A percentile compares a stretch with the other conserved stretches of the same genome.
Evolutionary conservation across 305 asterid genomes (phyloP).

Genomic region (Fraxinus ornus): DNA sequence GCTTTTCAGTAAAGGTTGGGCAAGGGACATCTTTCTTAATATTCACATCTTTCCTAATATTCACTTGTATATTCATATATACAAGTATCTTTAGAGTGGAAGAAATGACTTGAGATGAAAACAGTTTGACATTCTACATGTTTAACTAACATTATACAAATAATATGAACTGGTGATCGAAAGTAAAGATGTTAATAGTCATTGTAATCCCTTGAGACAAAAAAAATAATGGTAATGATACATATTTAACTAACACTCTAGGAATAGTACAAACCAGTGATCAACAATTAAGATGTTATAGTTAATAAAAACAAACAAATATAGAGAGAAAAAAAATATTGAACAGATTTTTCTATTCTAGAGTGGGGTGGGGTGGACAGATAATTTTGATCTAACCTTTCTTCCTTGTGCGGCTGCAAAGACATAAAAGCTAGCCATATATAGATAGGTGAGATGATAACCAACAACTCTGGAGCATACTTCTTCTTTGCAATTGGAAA

Average conservation of each 20-base stretch:
- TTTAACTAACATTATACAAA: not conserved
- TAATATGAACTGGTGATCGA: slow-evolving; percentile 6
- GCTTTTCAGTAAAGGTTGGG: not conserved
- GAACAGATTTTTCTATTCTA: not conserved
- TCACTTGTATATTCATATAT: not conserved
- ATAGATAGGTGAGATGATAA: slow-evolving; percentile 78
- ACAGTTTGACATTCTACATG: not conserved
- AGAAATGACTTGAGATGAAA: not conserved
- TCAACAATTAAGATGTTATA: slow-evolving; percentile 18
- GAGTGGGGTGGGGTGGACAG: slow-evolving; percentile 2
- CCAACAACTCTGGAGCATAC: slow-evolving; percentile 74
- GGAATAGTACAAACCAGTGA: slow-evolving; percentile 11
- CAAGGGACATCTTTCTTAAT: not conserved
- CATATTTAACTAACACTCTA: slow-evolving; percentile 4
- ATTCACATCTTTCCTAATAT: not conserved
- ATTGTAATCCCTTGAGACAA: not conserved
- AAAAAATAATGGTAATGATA: not conserved
- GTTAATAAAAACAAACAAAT: not conserved
- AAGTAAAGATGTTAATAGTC: slow-evolving; percentile 6
- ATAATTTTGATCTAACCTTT: slow-evolving; percentile 53
- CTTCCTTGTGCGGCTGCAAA: slow-evolving; percentile 97
- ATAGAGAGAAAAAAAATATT: not conserved
- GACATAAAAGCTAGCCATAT: slow-evolving; percentile 97
- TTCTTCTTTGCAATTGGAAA: slow-evolving; percentile 78
- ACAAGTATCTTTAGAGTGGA: slow-evolving; percentile 12